These are phyloP conservation scores for Cercophora newfieldiana DNA, from an alignment of 495 filamentous ascomycete species.

Conservation along the genomic window DNA sequence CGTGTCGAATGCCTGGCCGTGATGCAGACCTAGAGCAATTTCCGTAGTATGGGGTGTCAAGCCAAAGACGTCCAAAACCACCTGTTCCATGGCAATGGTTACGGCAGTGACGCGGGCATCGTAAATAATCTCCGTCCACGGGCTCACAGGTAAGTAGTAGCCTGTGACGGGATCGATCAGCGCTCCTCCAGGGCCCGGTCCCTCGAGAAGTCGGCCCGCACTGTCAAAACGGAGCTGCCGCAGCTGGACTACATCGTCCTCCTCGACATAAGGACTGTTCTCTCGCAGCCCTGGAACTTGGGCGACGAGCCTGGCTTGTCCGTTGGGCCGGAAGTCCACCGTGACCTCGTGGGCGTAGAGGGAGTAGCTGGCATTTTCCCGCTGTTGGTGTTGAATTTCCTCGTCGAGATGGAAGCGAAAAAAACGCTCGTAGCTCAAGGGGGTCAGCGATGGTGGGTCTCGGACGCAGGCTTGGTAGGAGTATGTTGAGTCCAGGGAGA, in stretches of 20 bases:
- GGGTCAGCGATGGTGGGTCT: constrained; percentile 1
- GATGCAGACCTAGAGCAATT: neutral
- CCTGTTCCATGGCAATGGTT: constrained; percentile 17
- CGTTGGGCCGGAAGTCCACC: neutral
- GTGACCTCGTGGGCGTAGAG: constrained; percentile 24
- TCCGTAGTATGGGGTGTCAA: constrained; percentile 13
- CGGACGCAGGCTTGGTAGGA: neutral
- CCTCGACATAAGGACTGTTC: constrained; percentile 42
- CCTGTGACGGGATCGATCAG: neutral
- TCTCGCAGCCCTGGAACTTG: constrained; percentile 46
- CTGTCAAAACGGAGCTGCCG: constrained; percentile 38
- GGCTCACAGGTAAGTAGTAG: constrained; percentile 10
- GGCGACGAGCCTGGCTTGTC: constrained; percentile 13
- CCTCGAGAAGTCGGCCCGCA: constrained; percentile 20
- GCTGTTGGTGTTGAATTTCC: constrained; percentile 24
- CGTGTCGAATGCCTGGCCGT: neutral
- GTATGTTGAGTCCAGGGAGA: neutral
- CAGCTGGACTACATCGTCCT: constrained; percentile 45
- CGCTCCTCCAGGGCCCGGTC: constrained; percentile 27
- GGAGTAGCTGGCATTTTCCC: constrained; percentile 26
- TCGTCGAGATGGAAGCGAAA: constrained; percentile 24
- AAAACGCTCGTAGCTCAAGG: constrained; percentile 21
- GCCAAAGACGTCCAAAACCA: constrained; percentile 22
- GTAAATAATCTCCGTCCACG: constrained; percentile 33
- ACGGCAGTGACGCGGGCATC: constrained; percentile 29